Base-by-base conservation (phyloP, 1,284 basidiomycete genomes). In the Cutaneotrichosporon dermatis region DNA sequence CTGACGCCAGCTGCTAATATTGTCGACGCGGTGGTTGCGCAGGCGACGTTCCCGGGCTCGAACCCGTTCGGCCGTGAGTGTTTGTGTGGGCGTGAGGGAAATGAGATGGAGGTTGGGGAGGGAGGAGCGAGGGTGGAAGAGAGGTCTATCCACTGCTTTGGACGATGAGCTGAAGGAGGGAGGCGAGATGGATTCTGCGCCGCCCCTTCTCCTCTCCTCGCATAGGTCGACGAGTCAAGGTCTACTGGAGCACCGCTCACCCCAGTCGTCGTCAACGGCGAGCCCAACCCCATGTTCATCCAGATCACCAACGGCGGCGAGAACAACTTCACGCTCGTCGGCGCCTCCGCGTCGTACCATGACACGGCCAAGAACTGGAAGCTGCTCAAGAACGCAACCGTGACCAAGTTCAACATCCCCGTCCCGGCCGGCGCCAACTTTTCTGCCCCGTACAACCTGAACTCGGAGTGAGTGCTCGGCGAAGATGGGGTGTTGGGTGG, bases 231-330 rank as follows among this genome's bases (percentile, higher is more conserved):
- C 25, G 25, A 25, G 25, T 25, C 25, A 25, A 25, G 25, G 25
- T 25, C 25, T 25, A 25, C 25, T 25, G 25, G 25, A 25, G 25
- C 25, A 25, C 25, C 25, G 45, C 36, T 25, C 45, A 64, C 35
- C 50, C 41, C 71, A 92, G 91, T 91, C 62, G 81, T 93, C 55
- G 85, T 91, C 51, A 94, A 94, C 70, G 91, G 91, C 60, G 88
- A 93, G 79, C 84, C 83, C 69, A 94, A 91, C 78, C 79, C 81
- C 54, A 78, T 94, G 36, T 76, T 80, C 25, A 75, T 93, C 58
- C 78, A 82, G 43, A 80, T 93, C 34, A 86, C 88, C 76, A 94
- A 92, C 79, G 85, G 83, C 71, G 88, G 88, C 15, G 82, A 83
- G 60, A 84, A 83, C 66, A 90, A 92, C 71, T 83, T 89, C 64